Percentiles rank a stretch among this genome's conserved stretches.
Evolutionary conservation across 768 basidiomycete species (phyloP).

Genomic region (Russula virescens): DNA sequence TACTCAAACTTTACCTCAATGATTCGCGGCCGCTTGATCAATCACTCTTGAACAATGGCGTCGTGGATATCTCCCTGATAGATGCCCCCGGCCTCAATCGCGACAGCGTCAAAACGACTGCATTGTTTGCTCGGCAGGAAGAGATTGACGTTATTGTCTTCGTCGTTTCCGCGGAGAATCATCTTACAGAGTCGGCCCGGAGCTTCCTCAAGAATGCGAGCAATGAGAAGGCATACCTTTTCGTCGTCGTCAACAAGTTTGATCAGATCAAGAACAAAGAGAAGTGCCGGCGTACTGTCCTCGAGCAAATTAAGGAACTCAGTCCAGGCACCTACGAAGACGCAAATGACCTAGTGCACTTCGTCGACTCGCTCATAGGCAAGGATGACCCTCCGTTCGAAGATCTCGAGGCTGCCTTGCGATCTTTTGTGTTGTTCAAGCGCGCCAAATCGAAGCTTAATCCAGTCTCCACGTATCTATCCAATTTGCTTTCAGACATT

Average conservation of each 20-base stretch:
- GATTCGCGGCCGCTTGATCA: slow-evolving; percentile 73
- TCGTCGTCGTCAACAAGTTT: slow-evolving; percentile 98
- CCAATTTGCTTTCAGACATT: slow-evolving; percentile 84
- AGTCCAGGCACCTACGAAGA: slow-evolving; percentile 92
- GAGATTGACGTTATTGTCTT: slow-evolving; percentile 99
- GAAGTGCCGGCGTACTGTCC: slow-evolving; percentile 78
- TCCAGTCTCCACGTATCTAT: slow-evolving; percentile 87
- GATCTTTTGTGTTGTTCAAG: slow-evolving; percentile 94
- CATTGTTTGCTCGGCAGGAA: slow-evolving; percentile 90
- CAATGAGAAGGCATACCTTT: slow-evolving; percentile 96
- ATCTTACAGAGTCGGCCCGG: slow-evolving; percentile 92
- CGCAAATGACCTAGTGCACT: slow-evolving; percentile 91
- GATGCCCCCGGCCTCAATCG: slow-evolving; percentile 97
- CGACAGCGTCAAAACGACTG: slow-evolving; percentile 91
- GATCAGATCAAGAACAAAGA: slow-evolving; percentile 95
- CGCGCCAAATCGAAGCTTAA: slow-evolving; percentile 94
- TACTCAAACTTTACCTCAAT: slow-evolving; percentile 85
- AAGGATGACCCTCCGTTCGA: slow-evolving; percentile 72
- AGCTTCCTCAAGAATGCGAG: slow-evolving; percentile 91
- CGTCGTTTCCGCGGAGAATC: slow-evolving; percentile 96
- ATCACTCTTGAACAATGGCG: slow-evolving; percentile 89
- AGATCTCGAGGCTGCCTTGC: slow-evolving; percentile 81
- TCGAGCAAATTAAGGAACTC: slow-evolving; percentile 91
- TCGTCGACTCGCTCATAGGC: slow-evolving; percentile 86
- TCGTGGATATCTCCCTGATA: slow-evolving; percentile 96